Conservation (phyloP, 208 protist genomes). For the Leishmania lainsoni region DNA sequence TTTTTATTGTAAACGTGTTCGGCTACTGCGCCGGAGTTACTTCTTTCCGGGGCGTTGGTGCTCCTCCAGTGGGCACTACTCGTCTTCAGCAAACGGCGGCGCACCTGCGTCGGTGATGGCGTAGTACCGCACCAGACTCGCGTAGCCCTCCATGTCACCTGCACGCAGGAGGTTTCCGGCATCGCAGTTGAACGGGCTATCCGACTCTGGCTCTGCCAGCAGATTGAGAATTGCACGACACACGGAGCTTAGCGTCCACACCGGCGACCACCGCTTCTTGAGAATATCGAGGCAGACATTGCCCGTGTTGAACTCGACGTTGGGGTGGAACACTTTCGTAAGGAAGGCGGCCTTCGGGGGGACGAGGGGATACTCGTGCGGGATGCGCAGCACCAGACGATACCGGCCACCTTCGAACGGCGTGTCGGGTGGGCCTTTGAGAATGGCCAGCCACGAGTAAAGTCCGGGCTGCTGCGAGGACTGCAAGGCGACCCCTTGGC, state of each 20-base stretch:
- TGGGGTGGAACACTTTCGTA: constrained; percentile 92
- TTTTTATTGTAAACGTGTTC: not conserved
- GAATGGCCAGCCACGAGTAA: constrained; percentile 68
- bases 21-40: not conserved
- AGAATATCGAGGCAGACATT: constrained; percentile 93
- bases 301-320: constrained; percentile 87
- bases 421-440: constrained; percentile 76
- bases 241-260: constrained; percentile 89
- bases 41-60: not conserved
- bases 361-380: constrained; percentile 88
- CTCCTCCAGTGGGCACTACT: not conserved
- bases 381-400: constrained; percentile 62
- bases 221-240: constrained; percentile 83
- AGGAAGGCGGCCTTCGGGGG: constrained; percentile 77
- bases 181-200: constrained; percentile 92
- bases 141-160: constrained; percentile 69
- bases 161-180: constrained; percentile 88
- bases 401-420: constrained; percentile 82
- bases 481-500: not conserved
- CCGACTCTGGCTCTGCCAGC: constrained; percentile 74
- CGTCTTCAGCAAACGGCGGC: constrained; percentile 40
- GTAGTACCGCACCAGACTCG: constrained; percentile 70
- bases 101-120: constrained; percentile 74
- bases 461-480: constrained; percentile 21
- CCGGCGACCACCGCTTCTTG: constrained; percentile 87